phyloP scores from a whole-genome alignment of 2,329 filamentous ascomycete species.

The Knufia fluminis region DNA sequence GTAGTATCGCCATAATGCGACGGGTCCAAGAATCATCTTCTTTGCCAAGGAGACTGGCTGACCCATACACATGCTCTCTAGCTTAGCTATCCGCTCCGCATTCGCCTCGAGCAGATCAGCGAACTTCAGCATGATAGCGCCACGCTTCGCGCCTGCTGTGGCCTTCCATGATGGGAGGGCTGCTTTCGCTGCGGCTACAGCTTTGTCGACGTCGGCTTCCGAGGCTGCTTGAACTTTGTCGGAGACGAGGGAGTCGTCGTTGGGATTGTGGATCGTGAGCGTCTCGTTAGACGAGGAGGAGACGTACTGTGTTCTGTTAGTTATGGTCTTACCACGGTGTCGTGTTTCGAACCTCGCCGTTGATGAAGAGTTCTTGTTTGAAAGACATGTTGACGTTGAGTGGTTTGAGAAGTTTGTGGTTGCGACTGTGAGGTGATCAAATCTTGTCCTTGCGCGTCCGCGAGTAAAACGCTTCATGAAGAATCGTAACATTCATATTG shows the following conservation, averaged over 20 bases:
- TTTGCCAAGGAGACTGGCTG: slow-evolving; percentile 24
- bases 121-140: slow-evolving; percentile 24
- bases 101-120: slow-evolving; percentile 33
- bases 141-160: slow-evolving; percentile 22
- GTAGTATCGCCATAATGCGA: slow-evolving; percentile 17
- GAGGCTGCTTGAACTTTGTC: slow-evolving; percentile 23
- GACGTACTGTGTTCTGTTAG: slow-evolving; percentile 8
- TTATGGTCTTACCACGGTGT: not conserved
- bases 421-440: no score
- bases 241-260: slow-evolving; percentile 21
- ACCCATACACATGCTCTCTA: slow-evolving; percentile 17
- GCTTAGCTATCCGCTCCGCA: slow-evolving; percentile 26
- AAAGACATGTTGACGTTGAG: slow-evolving; percentile 31
- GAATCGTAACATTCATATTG: not conserved
- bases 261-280: slow-evolving; percentile 30
- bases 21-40: slow-evolving; percentile 12
- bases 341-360: slow-evolving; percentile 26
- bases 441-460: no score
- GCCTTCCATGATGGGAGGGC: slow-evolving; percentile 27
- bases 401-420: not conserved
- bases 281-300: slow-evolving; percentile 21
- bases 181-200: slow-evolving; percentile 30
- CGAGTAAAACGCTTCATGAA: not conserved
- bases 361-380: slow-evolving; percentile 46
- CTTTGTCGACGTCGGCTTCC: slow-evolving; percentile 27